A percentile compares a stretch with the other conserved stretches of the same genome.
phyloP scores from a whole-genome alignment of 441 rosid genomes.

The Rhodomyrtus psidioides region DNA sequence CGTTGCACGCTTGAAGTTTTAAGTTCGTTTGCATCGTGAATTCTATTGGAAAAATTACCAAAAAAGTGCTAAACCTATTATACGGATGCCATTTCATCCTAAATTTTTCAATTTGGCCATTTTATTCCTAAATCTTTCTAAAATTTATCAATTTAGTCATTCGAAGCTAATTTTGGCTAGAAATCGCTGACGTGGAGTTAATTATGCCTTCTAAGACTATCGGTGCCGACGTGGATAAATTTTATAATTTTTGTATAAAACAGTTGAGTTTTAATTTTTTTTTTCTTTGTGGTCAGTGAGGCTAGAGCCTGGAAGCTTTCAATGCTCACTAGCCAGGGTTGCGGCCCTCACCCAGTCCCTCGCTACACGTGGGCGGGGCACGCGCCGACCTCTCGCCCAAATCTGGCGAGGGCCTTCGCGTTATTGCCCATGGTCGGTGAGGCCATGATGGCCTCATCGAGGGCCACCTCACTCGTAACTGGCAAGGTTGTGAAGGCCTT shows the following conservation, averaged over 20 bases:
- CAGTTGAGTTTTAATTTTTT: neutral
- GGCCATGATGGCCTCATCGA: no score
- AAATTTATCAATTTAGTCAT: neutral
- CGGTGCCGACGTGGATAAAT: accelerated
- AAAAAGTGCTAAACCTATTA: neutral
- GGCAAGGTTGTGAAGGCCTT: neutral
- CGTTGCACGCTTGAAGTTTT: neutral
- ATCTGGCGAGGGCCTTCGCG: no score
- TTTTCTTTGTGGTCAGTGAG: neutral
- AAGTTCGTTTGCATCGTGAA: neutral
- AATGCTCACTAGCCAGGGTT: no score
- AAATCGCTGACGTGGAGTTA: accelerated
- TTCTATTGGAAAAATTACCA: neutral
- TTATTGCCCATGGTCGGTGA: neutral
- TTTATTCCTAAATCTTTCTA: neutral
- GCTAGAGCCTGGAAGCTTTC: no score
- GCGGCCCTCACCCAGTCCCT: no score
- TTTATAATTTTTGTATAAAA: neutral
- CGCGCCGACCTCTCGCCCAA: neutral
- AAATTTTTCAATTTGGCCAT: accelerated
- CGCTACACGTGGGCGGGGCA: neutral
- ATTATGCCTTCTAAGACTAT: accelerated
- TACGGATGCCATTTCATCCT: no score
- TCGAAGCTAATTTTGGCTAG: accelerated
- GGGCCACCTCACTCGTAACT: neutral